phyloP scores from a whole-genome alignment of 148 eudicot species.

The Rhododendron vialii region DNA sequence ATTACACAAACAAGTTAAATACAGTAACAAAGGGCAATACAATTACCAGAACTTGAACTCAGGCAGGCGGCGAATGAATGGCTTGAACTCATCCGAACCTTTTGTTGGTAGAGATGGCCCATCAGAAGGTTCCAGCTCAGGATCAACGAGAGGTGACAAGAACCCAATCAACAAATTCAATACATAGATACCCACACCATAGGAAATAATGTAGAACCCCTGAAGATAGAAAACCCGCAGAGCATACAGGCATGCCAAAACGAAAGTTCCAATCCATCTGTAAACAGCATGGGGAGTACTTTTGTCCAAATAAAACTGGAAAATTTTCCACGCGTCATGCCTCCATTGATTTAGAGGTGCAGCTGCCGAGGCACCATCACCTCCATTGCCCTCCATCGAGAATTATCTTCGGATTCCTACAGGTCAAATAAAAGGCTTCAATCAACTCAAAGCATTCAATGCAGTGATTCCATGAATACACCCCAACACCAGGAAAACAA shows the following conservation, averaged over 20 bases:
- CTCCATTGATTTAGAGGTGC: constrained; percentile 38
- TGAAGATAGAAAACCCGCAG: constrained; percentile 59
- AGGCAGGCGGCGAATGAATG: constrained; percentile 83
- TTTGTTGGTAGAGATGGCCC: constrained; percentile 73
- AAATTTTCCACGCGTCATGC: constrained; percentile 48
- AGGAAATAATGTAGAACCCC: constrained; percentile 67
- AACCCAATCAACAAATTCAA: constrained; percentile 77
- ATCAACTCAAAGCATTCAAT: constrained; percentile 8
- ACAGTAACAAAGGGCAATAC: not conserved
- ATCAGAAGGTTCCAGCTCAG: constrained; percentile 63
- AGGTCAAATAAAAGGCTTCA: constrained; percentile 21
- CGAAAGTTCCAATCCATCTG: constrained; percentile 65
- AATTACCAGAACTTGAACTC: constrained; percentile 83
- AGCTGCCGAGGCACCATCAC: constrained; percentile 18
- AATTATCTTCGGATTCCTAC: constrained; percentile 24
- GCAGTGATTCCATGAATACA: not conserved
- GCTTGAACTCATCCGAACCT: constrained; percentile 88
- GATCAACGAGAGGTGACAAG: constrained; percentile 83
- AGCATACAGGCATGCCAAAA: constrained; percentile 44
- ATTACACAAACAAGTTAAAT: not conserved
- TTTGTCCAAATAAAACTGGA: constrained; percentile 66
- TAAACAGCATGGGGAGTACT: constrained; percentile 69
- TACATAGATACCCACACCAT: constrained; percentile 75
- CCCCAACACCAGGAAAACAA: not conserved
- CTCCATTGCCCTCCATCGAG: constrained; percentile 56